Conservation (phyloP, 345 rosid species). For the Camelina hispida region DNA sequence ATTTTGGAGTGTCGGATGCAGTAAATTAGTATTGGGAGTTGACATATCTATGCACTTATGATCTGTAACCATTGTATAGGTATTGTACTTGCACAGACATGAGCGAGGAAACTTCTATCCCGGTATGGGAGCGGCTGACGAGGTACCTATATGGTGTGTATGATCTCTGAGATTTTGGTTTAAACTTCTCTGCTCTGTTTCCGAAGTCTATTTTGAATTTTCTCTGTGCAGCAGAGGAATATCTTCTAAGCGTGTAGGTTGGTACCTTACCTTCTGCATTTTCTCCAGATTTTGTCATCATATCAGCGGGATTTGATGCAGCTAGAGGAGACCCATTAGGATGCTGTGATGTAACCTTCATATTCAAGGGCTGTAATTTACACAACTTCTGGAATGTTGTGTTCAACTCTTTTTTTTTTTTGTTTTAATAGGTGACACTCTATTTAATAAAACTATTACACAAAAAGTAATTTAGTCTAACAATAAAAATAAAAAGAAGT, state of each 20-base stretch:
- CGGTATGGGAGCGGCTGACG: constrained; percentile 85
- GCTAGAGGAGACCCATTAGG: constrained; percentile 99
- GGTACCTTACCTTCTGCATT: constrained; percentile 68
- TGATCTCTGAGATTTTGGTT: background rate
- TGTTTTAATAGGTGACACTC: too few species aligned
- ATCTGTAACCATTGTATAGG: constrained; percentile 51
- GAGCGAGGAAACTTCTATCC: constrained; percentile 93
- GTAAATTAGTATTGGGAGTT: constrained; percentile 16
- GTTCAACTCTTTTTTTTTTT: too few species aligned
- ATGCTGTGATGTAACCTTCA: constrained; percentile 83
- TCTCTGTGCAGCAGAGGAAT: constrained; percentile 2
- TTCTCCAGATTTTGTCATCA: constrained; percentile 90
- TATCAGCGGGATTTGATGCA: constrained; percentile 99
- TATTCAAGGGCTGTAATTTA: background rate
- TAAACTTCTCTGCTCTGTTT: background rate
- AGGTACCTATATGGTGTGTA: constrained; percentile 53
- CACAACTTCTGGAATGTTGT: constrained; percentile 1
- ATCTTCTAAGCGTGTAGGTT: constrained; percentile 56
- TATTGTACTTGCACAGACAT: constrained; percentile 89
- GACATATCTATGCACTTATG: background rate
- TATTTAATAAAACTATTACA: too few species aligned
- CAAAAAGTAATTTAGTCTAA: too few species aligned
- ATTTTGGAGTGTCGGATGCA: constrained; percentile 29
- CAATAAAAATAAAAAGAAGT: too few species aligned
- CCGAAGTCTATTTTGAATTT: background rate